These are phyloP conservation scores for Wallacemonas sp. DNA, from an alignment of 208 protist genomes.

Conservation along the genomic window DNA sequence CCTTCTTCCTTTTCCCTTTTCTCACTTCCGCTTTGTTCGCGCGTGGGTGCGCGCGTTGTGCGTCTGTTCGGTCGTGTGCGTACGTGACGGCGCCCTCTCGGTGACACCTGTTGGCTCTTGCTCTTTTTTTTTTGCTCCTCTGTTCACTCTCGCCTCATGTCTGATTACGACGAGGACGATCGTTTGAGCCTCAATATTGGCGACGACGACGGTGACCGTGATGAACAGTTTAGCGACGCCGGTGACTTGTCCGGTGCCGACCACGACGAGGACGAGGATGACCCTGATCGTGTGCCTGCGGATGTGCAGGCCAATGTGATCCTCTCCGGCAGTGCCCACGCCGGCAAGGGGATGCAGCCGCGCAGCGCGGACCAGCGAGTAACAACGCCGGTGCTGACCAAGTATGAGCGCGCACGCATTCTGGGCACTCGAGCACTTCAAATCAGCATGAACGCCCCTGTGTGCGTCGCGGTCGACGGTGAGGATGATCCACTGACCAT, in stretches of 20 bases:
- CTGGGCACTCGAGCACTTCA: conserved; percentile 98
- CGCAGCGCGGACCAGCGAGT: conserved; percentile 67
- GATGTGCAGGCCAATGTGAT: conserved; percentile 54
- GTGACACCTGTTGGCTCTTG: not conserved
- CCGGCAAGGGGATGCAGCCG: conserved; percentile 30
- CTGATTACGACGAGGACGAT: conserved; percentile 51
- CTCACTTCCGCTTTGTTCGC: not conserved
- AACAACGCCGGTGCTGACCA: conserved; percentile 98
- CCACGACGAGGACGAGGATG: conserved; percentile 28
- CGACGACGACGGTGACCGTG: conserved; percentile 34
- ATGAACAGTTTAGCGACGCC: conserved; percentile 16
- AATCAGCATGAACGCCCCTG: conserved; percentile 98
- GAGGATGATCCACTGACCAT: conserved; percentile 98
- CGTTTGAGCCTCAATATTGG: conserved; percentile 58
- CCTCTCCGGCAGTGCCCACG: conserved; percentile 46
- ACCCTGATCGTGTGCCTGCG: conserved; percentile 34
- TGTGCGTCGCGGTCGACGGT: conserved; percentile 96
- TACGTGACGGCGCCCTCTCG: no score
- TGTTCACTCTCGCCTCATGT: conserved; percentile 23
- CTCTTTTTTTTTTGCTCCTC: not conserved
- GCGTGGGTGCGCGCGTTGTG: not conserved
- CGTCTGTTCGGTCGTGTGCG: not conserved
- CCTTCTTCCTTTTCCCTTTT: no score
- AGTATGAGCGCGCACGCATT: conserved; percentile 98
- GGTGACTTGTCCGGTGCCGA: conserved; percentile 16